Evolutionary conservation across 768 basidiomycete species (phyloP).

Genomic region (Tylopilus sp.): DNA sequence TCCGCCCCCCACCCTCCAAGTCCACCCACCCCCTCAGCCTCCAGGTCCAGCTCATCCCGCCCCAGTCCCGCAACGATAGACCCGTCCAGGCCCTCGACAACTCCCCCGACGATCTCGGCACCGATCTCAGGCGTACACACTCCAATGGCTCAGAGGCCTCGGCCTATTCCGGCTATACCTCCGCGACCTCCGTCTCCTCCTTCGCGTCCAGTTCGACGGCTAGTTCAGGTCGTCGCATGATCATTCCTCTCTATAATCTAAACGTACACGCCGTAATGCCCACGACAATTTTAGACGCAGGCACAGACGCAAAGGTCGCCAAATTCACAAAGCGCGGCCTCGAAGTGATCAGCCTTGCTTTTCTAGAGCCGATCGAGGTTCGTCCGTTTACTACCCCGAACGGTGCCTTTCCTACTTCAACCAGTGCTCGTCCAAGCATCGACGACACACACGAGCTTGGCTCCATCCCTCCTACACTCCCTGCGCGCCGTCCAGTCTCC

Average conservation of each 20-base stretch:
- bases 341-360: slow-evolving; percentile 72
- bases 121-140: slow-evolving; percentile 27
- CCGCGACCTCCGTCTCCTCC: slow-evolving; percentile 40
- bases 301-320: slow-evolving; percentile 83
- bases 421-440: slow-evolving; percentile 30
- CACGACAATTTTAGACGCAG: slow-evolving; percentile 83
- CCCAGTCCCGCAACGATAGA: slow-evolving; percentile 42
- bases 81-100: slow-evolving; percentile 46
- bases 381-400: slow-evolving; percentile 35
- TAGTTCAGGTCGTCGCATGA: slow-evolving; percentile 59
- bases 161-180: slow-evolving; percentile 47
- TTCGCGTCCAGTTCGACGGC: slow-evolving; percentile 41
- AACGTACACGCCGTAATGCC: slow-evolving; percentile 86
- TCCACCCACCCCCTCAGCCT: slow-evolving; percentile 86
- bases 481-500: slow-evolving; percentile 11
- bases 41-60: slow-evolving; percentile 86
- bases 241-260: slow-evolving; percentile 84
- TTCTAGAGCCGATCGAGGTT: slow-evolving; percentile 81
- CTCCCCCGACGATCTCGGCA: slow-evolving; percentile 28
- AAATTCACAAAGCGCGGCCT: slow-evolving; percentile 70
- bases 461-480: background rate
- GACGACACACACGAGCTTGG: slow-evolving; percentile 25
- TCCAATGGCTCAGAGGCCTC: slow-evolving; percentile 53
- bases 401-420: slow-evolving; percentile 6
- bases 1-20: slow-evolving; percentile 83